Percentiles rank a stretch among this genome's conserved stretches.
These are phyloP conservation scores for Alternaria rosae DNA, from an alignment of 2,329 filamentous ascomycete genomes.

Conservation along the genomic window DNA sequence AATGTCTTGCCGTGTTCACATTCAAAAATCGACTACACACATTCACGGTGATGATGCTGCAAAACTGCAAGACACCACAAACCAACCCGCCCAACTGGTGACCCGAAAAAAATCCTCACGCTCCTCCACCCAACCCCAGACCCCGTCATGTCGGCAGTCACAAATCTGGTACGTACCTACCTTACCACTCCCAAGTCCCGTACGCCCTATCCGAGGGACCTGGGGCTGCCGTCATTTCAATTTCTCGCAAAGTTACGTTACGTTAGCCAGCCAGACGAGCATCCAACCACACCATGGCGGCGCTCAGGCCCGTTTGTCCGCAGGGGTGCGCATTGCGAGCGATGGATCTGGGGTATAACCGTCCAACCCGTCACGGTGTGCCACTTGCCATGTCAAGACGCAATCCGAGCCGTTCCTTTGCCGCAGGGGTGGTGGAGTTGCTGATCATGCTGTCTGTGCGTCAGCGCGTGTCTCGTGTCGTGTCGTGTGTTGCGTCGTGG, in stretches of 20 bases:
- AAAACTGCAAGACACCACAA: not conserved
- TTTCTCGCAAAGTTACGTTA: not conserved
- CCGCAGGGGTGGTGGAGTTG: constrained; percentile 1
- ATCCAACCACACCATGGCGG: constrained; percentile 7
- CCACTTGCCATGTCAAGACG: constrained; percentile 1
- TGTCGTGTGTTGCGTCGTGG: not conserved
- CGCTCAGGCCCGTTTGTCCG: constrained; percentile 15
- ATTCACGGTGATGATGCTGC: not conserved
- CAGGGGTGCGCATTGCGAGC: constrained; percentile 5
- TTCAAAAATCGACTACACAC: not conserved
- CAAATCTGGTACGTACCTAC: not conserved
- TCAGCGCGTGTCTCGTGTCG: constrained; percentile 3
- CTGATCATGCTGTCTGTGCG: constrained; percentile 6
- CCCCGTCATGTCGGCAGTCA: constrained; percentile 9
- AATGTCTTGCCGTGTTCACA: not conserved
- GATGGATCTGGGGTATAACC: constrained; percentile 5
- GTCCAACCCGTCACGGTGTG: not conserved
- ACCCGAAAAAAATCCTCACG: not conserved
- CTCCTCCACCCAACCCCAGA: not conserved
- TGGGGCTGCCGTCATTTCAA: not conserved
- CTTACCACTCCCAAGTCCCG: not conserved
- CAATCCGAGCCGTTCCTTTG: constrained; percentile 1
- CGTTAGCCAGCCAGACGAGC: not conserved
- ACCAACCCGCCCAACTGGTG: not conserved
- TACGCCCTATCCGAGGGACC: not conserved